Base-by-base conservation (phyloP, 495 filamentous ascomycete genomes). In the Neurospora sp. region DNA sequence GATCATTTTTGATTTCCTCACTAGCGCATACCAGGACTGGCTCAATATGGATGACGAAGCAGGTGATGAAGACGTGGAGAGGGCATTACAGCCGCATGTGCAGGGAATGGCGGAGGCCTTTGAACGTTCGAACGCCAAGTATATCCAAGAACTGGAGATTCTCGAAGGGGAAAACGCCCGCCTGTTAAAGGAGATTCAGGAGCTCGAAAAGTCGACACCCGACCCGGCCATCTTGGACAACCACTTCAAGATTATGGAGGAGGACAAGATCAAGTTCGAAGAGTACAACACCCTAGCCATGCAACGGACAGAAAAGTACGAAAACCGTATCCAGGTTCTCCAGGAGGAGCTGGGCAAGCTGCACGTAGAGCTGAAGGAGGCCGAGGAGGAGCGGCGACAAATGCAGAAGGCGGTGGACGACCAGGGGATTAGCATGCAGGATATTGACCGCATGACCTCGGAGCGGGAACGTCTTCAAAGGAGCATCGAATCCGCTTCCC, bases 391-490 rank as follows among this genome's bases (percentile, higher is more conserved):
- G 79, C 89, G 91, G 71, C 82, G 87, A n/a, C 85, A 87, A 20
- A 87, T 98, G 37, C 94, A 98, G 78, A 88, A 90, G 40, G 90
- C 91, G 18, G 92, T 99, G 46, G 94, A 98, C 79, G 90, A 90
- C 74, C 93, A 96, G 78, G 96, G 95, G 5, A 94, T 99, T 76
- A 96, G 93, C 69, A 94, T 96, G 78, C 91, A 93, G 80, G 96
- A 98, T 85, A 98, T 99, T 80, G 96, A 99, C 86, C 94, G 94
- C 78, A 97, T 99, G 95, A 97, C 93, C 75, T 90, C 91, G 27
- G 96, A 98, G 80, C 90, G 94, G 40, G 96, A 98, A 78, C 91
- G 96, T 14, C 87, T 98, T 40, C 92, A 96, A 70, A 95, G 91
- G 77, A 91, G 88, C 46, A 90, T 97, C 70, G 92, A 96, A 72